Evolutionary conservation across 805 yeast genomes (phyloP), one percentile per base, ranked within the genome.

Genomic region (Saccharomycopsis fermentans): DNA sequence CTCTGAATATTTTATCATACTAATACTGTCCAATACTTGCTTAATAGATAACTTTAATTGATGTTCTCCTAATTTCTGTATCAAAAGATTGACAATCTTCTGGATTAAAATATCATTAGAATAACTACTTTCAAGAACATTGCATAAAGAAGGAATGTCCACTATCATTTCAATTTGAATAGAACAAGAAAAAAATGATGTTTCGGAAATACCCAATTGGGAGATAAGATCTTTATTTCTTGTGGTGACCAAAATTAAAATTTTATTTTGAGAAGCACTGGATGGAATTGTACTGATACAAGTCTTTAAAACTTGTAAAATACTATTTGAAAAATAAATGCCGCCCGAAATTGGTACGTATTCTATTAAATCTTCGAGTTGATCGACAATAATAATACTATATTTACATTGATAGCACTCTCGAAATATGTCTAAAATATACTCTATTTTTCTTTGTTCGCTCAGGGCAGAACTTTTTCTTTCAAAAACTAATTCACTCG

Each of bases 371-470:
- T 89, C 86, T 73, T 94, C 99, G 64, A 94, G 82, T 60, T 90
- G 87, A 71, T 94, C 99, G 62, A 94, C 82, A 19, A 94, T 96
- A 59, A 94, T 75, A 32, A 91, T 86, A 67, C 87, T 90, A 64
- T 91, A 77, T 34, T 97, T 97, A 1, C 97, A 88, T 69, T 88
- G 88, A 77, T 94, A 92, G 35, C 96, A 89, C 68, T 94, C 99
- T 70, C 96, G 80, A 74, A 94, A 94, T 34, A 88, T 83, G 67
- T 85, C 87, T 68, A 89, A 96, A 66, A 94, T 89, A 67, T 87
- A 83, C 24, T 85, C 82, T 63, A 94, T 90, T 68, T 90, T 89
- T 17, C 87, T 85, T 14, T 83, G 77, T 72, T 94, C 99, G 9
- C 88, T 81, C 96, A 90, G 26, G 17, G 2, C 5, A 4, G n/a